Conservation (phyloP, 257 asterid genomes). For the Solanum dulcamara region DNA sequence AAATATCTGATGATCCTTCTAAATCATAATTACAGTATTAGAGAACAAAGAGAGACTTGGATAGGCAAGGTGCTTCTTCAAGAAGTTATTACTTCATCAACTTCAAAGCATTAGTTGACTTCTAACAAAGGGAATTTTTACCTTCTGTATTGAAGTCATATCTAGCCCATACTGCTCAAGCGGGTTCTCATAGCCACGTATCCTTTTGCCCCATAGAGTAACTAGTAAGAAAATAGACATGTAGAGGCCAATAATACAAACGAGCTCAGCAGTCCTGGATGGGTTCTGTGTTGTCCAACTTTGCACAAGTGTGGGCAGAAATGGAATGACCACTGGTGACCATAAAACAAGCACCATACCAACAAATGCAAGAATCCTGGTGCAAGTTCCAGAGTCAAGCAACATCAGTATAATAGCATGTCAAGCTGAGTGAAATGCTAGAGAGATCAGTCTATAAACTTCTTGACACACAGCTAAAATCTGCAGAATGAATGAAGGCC, state of each 20-base stretch:
- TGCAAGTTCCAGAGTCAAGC: background rate
- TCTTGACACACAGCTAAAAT: background rate
- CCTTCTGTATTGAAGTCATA: conserved; percentile 56
- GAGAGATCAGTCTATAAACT: background rate
- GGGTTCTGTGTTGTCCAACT: conserved; percentile 64
- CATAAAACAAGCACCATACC: conserved; percentile 87
- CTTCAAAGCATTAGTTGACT: background rate
- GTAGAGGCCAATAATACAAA: conserved; percentile 78
- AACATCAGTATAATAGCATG: background rate
- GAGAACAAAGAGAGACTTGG: background rate
- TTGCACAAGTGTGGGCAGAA: conserved; percentile 76
- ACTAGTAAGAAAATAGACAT: conserved; percentile 54
- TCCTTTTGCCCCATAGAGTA: conserved; percentile 77
- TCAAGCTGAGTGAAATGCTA: background rate
- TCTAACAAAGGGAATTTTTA: conserved; percentile 8
- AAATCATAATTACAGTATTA: background rate
- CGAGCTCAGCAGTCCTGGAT: conserved; percentile 52
- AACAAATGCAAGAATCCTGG: conserved; percentile 70
- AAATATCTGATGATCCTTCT: background rate
- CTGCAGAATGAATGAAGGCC: background rate
- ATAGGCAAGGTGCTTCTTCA: background rate
- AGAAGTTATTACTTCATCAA: background rate
- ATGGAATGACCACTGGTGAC: conserved; percentile 81
- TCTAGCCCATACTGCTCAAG: conserved; percentile 74
- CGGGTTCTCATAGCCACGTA: conserved; percentile 77